phyloP scores from a whole-genome alignment of 2,329 filamentous ascomycete species.

The Sporothrix brasiliensis region DNA sequence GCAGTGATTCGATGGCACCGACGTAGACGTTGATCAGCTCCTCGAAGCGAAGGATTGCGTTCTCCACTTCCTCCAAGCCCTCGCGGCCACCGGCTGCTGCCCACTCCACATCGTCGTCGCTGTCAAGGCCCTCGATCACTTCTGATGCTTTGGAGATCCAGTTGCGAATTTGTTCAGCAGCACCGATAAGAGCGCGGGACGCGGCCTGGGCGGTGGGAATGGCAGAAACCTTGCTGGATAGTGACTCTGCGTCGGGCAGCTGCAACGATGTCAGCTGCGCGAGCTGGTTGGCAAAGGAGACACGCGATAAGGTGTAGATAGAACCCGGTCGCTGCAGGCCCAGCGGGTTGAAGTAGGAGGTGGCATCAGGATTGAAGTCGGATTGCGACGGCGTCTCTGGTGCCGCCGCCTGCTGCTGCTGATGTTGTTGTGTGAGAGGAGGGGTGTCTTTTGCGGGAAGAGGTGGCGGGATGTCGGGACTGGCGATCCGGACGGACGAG shows the following conservation, averaged over 20 bases:
- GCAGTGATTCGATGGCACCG: slow-evolving; percentile 87
- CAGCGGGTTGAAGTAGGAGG: slow-evolving; percentile 68
- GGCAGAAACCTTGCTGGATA: slow-evolving; percentile 80
- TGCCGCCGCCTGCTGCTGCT: slow-evolving; percentile 18
- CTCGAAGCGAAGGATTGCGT: slow-evolving; percentile 81
- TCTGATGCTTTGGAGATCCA: slow-evolving; percentile 94
- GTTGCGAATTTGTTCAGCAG: slow-evolving; percentile 86
- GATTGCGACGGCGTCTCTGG: slow-evolving; percentile 40
- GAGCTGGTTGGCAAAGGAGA: slow-evolving; percentile 90
- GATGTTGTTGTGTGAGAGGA: slow-evolving; percentile 42
- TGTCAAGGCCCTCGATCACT: slow-evolving; percentile 84
- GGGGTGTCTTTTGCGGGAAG: slow-evolving; percentile 59
- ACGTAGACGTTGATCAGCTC: slow-evolving; percentile 90
- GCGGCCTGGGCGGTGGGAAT: slow-evolving; percentile 86
- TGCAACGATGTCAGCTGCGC: slow-evolving; percentile 89
- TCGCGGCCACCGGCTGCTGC: slow-evolving; percentile 84
- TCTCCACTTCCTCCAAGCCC: slow-evolving; percentile 72
- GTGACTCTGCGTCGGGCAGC: slow-evolving; percentile 79
- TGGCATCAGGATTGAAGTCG: slow-evolving; percentile 55
- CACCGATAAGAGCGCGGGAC: slow-evolving; percentile 77
- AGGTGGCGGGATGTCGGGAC: slow-evolving; percentile 45
- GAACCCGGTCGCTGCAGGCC: slow-evolving; percentile 74
- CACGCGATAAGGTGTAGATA: slow-evolving; percentile 89
- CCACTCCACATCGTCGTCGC: slow-evolving; percentile 98
- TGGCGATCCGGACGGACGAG: background rate